phyloP scores from a whole-genome alignment of 2,329 filamentous ascomycete genomes.

The Botrytis paeoniae region DNA sequence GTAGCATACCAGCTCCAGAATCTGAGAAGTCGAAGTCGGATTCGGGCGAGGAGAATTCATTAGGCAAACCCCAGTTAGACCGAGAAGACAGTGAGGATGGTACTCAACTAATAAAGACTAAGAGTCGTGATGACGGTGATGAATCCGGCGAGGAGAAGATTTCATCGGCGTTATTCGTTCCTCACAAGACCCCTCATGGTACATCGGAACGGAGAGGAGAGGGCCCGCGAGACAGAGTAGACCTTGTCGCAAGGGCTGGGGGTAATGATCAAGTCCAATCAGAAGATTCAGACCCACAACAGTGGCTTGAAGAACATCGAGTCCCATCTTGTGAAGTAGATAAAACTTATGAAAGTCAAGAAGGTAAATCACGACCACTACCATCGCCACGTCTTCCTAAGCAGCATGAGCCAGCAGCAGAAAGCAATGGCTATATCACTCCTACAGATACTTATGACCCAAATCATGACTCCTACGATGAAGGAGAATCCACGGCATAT shows the following conservation, averaged over 20 bases:
- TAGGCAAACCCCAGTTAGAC: constrained; percentile 10
- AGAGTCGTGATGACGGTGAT: constrained; percentile 45
- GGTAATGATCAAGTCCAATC: constrained; percentile 21
- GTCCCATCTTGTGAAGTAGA: constrained; percentile 40
- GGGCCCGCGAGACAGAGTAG: constrained; percentile 19
- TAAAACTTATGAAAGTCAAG: constrained; percentile 25
- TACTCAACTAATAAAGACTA: constrained; percentile 28
- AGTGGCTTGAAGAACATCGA: constrained; percentile 38
- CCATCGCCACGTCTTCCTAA: constrained; percentile 26
- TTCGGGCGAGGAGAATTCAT: constrained; percentile 11
- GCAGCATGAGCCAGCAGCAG: constrained; percentile 19
- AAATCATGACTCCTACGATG: constrained; percentile 29
- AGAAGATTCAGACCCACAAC: constrained; percentile 35
- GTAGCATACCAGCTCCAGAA: constrained; percentile 35
- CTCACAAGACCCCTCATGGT: constrained; percentile 59
- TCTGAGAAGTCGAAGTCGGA: constrained; percentile 30
- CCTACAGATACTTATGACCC: constrained; percentile 19
- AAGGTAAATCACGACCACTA: constrained; percentile 23
- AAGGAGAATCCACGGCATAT: constrained; percentile 28
- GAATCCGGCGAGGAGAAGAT: constrained; percentile 79
- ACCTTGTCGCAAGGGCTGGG: constrained; percentile 19
- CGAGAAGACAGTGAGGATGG: constrained; percentile 42
- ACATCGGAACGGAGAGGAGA: constrained; percentile 39
- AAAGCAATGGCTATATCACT: constrained; percentile 22
- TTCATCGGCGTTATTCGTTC: constrained; percentile 79